Conservation (phyloP, 2,329 filamentous ascomycete genomes). For the Clonostachys solani region DNA sequence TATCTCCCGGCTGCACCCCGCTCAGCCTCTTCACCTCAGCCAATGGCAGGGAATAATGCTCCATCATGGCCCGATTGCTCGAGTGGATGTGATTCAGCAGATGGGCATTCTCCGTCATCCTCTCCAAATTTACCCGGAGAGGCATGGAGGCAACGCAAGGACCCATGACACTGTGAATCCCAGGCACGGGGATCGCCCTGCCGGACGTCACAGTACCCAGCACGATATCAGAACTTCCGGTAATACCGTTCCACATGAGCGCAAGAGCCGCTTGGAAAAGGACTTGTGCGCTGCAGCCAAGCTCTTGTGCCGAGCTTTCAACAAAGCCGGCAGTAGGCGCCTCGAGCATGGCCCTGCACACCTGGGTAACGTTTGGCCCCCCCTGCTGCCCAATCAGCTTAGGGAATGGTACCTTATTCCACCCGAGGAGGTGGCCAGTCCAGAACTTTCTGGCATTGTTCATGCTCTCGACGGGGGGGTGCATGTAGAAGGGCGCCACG, state of each 20-base stretch:
- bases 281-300: conserved; percentile 59
- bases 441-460: conserved; percentile 51
- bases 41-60: conserved; percentile 60
- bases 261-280: conserved; percentile 71
- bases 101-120: conserved; percentile 48
- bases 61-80: conserved; percentile 61
- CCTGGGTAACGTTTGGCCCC: conserved; percentile 15
- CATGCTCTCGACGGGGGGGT: conserved; percentile 10
- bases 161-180: conserved; percentile 70
- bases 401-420: conserved; percentile 51
- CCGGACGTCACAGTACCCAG: conserved; percentile 82
- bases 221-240: conserved; percentile 61
- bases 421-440: conserved; percentile 58
- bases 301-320: conserved; percentile 24
- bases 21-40: conserved; percentile 63
- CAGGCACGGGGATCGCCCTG: conserved; percentile 65
- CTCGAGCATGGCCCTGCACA: conserved; percentile 13
- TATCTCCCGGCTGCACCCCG: conserved; percentile 46
- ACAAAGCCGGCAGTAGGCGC: conserved; percentile 2
- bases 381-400: conserved; percentile 27
- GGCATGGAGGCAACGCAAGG: conserved; percentile 78
- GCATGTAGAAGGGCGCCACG: conserved; percentile 46
- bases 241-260: conserved; percentile 61
- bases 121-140: conserved; percentile 56
- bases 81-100: conserved; percentile 61